Evolutionary conservation across 2,329 filamentous ascomycete genomes (phyloP).

Genomic region (Botryosphaeria dothidea): DNA sequence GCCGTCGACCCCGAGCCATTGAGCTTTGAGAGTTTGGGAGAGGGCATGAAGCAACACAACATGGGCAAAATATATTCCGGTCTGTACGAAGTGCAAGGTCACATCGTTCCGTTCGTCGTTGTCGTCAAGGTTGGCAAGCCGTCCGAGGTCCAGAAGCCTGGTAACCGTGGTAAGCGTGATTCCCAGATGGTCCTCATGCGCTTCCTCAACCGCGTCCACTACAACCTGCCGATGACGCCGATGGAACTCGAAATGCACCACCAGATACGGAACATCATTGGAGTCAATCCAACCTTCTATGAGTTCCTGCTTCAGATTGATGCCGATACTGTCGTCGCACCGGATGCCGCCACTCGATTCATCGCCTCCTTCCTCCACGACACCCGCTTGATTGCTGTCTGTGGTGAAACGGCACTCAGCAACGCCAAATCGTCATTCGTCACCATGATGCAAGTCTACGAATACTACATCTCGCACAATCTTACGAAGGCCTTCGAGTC

Average conservation of each 20-base stretch:
- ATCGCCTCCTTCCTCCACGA: constrained; percentile 89
- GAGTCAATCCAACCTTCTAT: constrained; percentile 97
- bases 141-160: constrained; percentile 72
- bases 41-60: constrained; percentile 97
- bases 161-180: constrained; percentile 98
- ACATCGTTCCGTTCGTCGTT: constrained; percentile 97
- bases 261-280: constrained; percentile 97
- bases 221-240: constrained; percentile 94
- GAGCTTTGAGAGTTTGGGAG: constrained; percentile 94
- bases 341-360: constrained; percentile 88
- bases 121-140: constrained; percentile 93
- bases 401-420: constrained; percentile 89
- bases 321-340: constrained; percentile 90
- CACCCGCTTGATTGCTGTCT: constrained; percentile 88
- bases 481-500: constrained; percentile 95
- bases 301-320: constrained; percentile 97
- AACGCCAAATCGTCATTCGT: constrained; percentile 92
- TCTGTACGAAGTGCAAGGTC: constrained; percentile 94
- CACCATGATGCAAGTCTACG: constrained; percentile 99
- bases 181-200: constrained; percentile 99
- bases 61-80: constrained; percentile 99
- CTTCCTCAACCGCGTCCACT: constrained; percentile 98
- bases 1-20: constrained; percentile 92
- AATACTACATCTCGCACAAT: constrained; percentile 99
- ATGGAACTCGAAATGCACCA: constrained; percentile 98